Evolutionary conservation across 805 yeast species (phyloP).

Genomic region (Pichia manshurica): DNA sequence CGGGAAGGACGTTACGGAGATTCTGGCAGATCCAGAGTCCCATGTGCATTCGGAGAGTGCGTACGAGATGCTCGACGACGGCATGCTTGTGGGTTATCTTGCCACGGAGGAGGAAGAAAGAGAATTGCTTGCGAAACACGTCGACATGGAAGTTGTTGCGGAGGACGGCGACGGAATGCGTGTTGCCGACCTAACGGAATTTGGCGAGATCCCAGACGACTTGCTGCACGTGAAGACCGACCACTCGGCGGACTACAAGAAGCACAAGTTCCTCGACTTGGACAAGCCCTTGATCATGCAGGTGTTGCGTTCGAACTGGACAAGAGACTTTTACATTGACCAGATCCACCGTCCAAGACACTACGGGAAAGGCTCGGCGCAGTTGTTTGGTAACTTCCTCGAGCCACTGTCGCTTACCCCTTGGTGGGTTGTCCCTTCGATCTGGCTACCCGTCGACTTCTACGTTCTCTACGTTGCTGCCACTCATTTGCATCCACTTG

Average conservation of each 20-base stretch:
- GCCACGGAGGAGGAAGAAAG: conserved; percentile 77
- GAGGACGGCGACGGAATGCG: conserved; percentile 20
- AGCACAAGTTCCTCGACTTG: conserved; percentile 83
- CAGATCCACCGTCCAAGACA: conserved; percentile 98
- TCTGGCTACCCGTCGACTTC: conserved; percentile 83
- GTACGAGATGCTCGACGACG: conserved; percentile 84
- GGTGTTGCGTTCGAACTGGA: conserved; percentile 66
- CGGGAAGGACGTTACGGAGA: conserved; percentile 61
- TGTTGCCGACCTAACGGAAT: conserved; percentile 45
- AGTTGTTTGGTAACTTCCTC: conserved; percentile 86
- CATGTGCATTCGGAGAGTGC: conserved; percentile 86
- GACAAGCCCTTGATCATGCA: conserved; percentile 76
- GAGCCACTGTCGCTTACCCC: conserved; percentile 90
- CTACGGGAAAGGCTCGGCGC: conserved; percentile 96
- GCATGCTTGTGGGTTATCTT: conserved; percentile 72
- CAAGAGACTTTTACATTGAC: conserved; percentile 86
- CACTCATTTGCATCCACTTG: conserved; percentile 38
- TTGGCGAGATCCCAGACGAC: conserved; percentile 69
- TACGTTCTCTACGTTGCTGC: conserved; percentile 58
- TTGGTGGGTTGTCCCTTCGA: conserved; percentile 85
- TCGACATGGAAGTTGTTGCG: conserved; percentile 41
- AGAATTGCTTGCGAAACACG: conserved; percentile 54
- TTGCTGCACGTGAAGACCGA: conserved; percentile 77
- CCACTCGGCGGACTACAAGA: conserved; percentile 57
- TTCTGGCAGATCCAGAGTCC: conserved; percentile 62